Base-by-base conservation (phyloP, 805 yeast genomes). In the Spathaspora arborariae region DNA sequence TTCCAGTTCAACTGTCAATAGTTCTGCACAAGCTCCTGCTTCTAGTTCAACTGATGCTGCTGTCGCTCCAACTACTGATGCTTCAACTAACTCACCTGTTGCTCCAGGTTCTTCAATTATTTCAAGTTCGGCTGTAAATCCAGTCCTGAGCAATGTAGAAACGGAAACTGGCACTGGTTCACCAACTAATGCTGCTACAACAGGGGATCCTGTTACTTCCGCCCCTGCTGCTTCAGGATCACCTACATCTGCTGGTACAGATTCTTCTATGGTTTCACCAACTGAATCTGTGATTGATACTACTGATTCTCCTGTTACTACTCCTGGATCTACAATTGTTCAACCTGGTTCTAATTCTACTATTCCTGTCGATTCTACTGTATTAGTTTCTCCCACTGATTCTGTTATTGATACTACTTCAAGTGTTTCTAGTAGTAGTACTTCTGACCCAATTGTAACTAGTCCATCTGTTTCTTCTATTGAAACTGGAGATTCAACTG, bases 401-500 rank as follows among this genome's bases (percentile, higher is more conserved):
- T 10, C 21, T 6, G n/a, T 30, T 36, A 15, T 30, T 20, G 20
- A 15, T 15, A 13, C 18, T 30, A 13, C 15, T 30, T 13, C 35
- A 11, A 26, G 13, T 13, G 15, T 16, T 16, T 39, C 33, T 16
- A 42, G 5, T 42, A 20, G 21, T 22, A 30, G 13, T 21, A 41
- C 38, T 5, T 3, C 4, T 19, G 20, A 16, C 13, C 5, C 37
- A 6, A 10, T 10, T n/a, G 9, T 15, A 5, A 33, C 19, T 33
- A 10, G 37, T 16, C 5, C 37, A 5, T 5, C 5, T 33, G 39
- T 15, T 20, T 5, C 22, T 36, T 4, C 39, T 36, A 21, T 4
- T 21, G 45, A 18, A 6, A 33, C 45, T 20, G 42, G 39, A n/a
- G n/a, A n/a, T 42, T 34, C 39, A 11, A 42, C 52, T 35, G 41